Evolutionary conservation across 139 green algal species (phyloP), one percentile per base, ranked within the genome.

Genomic region (Haematococcus lacustris): DNA sequence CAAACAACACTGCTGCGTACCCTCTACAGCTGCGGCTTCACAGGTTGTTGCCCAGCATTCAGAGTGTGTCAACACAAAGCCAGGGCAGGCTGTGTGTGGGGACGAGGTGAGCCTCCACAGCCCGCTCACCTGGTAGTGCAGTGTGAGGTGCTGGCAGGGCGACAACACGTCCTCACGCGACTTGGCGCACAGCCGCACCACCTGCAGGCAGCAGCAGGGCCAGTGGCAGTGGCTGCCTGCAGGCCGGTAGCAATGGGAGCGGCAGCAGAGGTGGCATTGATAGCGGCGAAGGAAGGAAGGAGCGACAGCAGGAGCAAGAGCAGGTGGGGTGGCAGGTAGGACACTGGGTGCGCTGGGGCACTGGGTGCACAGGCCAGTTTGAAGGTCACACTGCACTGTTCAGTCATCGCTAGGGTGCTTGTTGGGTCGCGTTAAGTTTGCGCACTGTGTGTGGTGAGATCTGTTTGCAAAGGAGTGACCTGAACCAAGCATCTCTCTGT

Each of bases 41-140:
- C n/a, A n/a, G n/a, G n/a, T n/a, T n/a, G n/a, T n/a, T n/a, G n/a
- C n/a, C n/a, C n/a, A n/a, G n/a, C n/a, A n/a, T n/a, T n/a, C n/a
- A n/a, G n/a, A n/a, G n/a, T n/a, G n/a, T n/a, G n/a, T n/a, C n/a
- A n/a, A n/a, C n/a, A n/a, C n/a, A n/a, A n/a, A n/a, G n/a, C n/a
- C n/a, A n/a, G n/a, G n/a, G n/a, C n/a, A n/a, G n/a, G n/a, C n/a
- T n/a, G n/a, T n/a, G n/a, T n/a, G n/a, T n/a, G n/a, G n/a, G n/a
- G n/a, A n/a, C n/a, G n/a, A n/a, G n/a, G n/a, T n/a, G n/a, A n/a
- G n/a, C n/a, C n/a, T n/a, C n/a, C n/a, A n/a, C n/a, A n/a, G n/a
- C n/a, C n/a, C n/a, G n/a, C 63, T 0, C 41, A 85, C 91, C 87
- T 96, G 90, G 82, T 97, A 97, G 78, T 99, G 95, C 73, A 99